phyloP scores from a whole-genome alignment of 2,329 filamentous ascomycete species.

The Zasmidium cellare region DNA sequence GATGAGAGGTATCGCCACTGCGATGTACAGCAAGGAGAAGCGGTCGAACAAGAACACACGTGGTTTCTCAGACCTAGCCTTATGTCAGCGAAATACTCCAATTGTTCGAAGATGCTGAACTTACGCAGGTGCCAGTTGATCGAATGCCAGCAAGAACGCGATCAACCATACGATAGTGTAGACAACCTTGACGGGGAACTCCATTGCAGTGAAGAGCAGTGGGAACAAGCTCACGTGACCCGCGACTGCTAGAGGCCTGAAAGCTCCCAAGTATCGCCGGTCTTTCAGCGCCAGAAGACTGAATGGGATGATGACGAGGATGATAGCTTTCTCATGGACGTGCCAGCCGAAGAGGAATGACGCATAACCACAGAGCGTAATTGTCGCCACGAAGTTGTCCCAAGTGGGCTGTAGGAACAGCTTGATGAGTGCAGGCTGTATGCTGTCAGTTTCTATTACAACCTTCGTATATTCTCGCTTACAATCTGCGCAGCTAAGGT shows the following conservation, averaged over 20 bases:
- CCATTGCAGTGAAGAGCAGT: conserved; percentile 83
- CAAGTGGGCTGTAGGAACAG: conserved; percentile 79
- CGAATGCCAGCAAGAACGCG: conserved; percentile 81
- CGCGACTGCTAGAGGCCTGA: conserved; percentile 85
- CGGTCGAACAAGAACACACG: conserved; percentile 88
- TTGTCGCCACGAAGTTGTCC: conserved; percentile 84
- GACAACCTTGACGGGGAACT: conserved; percentile 90
- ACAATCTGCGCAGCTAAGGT: conserved; percentile 80
- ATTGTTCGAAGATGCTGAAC: conserved; percentile 25
- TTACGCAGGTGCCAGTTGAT: conserved; percentile 77
- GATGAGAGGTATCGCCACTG: conserved; percentile 84
- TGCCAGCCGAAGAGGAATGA: conserved; percentile 99
- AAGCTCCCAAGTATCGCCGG: conserved; percentile 85
- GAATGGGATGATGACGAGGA: conserved; percentile 93
- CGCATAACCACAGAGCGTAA: conserved; percentile 91
- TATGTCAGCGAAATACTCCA: conserved; percentile 6
- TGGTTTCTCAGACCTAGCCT: conserved; percentile 64
- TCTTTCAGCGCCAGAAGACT: conserved; percentile 88
- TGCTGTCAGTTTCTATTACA: neutral
- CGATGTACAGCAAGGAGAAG: conserved; percentile 86
- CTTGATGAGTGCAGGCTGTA: conserved; percentile 70
- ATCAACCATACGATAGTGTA: conserved; percentile 94
- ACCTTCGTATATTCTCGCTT: conserved; percentile 24
- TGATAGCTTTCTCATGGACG: conserved; percentile 94
- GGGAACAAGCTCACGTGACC: conserved; percentile 96